Percentiles rank a stretch among this genome's conserved stretches.
Conservation (phyloP, 2,329 filamentous ascomycete species). For the Sporothrix phasma region DNA sequence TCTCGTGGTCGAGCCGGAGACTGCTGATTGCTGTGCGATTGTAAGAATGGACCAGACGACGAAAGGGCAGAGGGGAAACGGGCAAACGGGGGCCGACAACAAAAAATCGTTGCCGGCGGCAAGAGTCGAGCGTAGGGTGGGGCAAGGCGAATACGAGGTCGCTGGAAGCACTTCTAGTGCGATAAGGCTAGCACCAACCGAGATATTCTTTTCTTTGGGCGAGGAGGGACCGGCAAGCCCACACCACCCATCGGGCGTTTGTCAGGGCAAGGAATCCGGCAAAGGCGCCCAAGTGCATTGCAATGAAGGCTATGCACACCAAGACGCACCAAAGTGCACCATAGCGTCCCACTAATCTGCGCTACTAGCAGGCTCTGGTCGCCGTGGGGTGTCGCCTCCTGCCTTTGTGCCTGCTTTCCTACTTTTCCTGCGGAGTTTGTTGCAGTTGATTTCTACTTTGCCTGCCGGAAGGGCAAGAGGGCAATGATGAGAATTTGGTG, state of each 20-base stretch:
- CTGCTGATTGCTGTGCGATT: not conserved
- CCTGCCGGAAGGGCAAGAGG: not conserved
- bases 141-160: not conserved
- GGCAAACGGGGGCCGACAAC: not conserved
- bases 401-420: not conserved
- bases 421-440: not conserved
- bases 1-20: not conserved
- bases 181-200: not conserved
- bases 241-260: too few relatives aligned
- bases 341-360: not conserved
- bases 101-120: slow-evolving; percentile 4
- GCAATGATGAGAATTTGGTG: not conserved
- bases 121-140: not conserved
- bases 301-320: too few relatives aligned
- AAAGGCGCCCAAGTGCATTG: not conserved
- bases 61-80: not conserved
- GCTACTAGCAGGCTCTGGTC: not conserved
- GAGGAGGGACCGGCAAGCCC: not conserved
- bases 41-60: not conserved
- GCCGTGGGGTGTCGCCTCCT: not conserved
- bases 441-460: not conserved
- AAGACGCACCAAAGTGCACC: too few relatives aligned
- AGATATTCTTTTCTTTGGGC: not conserved
- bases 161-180: not conserved
- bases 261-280: not conserved